A percentile compares a stretch with the other conserved stretches of the same genome.
Evolutionary conservation across 2,329 filamentous ascomycete genomes (phyloP).

Genomic region (Talaromyces sp.): DNA sequence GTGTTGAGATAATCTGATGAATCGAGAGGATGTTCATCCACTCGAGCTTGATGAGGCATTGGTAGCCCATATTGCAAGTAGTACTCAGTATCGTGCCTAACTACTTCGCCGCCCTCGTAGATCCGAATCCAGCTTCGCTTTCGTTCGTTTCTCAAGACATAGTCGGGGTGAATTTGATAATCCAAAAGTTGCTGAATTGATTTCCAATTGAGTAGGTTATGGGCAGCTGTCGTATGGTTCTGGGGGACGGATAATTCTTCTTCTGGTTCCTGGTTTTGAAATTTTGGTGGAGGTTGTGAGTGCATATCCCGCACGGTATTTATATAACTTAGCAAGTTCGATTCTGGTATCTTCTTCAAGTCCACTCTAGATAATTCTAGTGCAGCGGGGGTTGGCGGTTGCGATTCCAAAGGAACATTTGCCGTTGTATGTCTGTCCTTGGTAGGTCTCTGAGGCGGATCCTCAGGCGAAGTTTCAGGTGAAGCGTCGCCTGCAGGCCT

Average conservation of each 20-base stretch:
- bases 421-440: neutral
- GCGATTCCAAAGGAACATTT: neutral
- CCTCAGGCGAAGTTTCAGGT: neutral
- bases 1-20: slow-evolving; percentile 54
- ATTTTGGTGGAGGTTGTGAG: neutral
- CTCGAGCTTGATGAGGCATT: slow-evolving; percentile 29
- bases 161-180: slow-evolving; percentile 61
- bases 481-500: neutral
- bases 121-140: slow-evolving; percentile 70
- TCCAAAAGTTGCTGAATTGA: slow-evolving; percentile 65
- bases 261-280: slow-evolving; percentile 30
- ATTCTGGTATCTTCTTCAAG: neutral
- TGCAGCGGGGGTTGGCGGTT: neutral
- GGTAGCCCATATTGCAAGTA: slow-evolving; percentile 36
- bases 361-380: neutral
- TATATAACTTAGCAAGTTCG: slow-evolving; percentile 23
- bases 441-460: neutral
- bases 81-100: slow-evolving; percentile 55
- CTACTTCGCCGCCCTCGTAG: slow-evolving; percentile 76
- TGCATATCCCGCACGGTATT: slow-evolving; percentile 16
- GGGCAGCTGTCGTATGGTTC: slow-evolving; percentile 88
- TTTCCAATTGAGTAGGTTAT: slow-evolving; percentile 72
- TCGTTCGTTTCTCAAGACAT: slow-evolving; percentile 74
- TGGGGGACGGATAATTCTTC: slow-evolving; percentile 71
- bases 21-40: slow-evolving; percentile 44